Conservation (phyloP, 306 rosid genomes). For the Cucurbita moschata region DNA sequence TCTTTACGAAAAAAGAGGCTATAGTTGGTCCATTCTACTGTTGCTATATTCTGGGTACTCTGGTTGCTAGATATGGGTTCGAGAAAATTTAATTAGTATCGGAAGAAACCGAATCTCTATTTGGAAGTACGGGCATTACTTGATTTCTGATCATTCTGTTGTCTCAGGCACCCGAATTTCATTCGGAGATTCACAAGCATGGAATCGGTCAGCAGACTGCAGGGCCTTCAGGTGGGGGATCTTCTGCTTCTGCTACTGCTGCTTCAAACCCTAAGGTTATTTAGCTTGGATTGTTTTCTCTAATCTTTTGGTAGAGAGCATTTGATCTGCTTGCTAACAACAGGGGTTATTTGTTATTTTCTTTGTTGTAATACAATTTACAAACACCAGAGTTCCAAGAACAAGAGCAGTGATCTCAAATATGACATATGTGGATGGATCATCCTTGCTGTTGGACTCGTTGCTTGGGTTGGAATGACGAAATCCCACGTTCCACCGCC, state of each 20-base stretch:
- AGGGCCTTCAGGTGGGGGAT: conserved; percentile 22
- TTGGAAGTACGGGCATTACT: background rate
- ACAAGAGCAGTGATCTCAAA: conserved; percentile 43
- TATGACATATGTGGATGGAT: conserved; percentile 80
- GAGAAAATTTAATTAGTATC: background rate
- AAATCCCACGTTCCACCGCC: conserved; percentile 56
- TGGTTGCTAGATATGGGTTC: background rate
- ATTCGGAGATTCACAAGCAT: conserved; percentile 56
- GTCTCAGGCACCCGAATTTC: conserved; percentile 54
- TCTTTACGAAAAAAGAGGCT: background rate
- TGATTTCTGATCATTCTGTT: background rate
- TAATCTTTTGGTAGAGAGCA: background rate
- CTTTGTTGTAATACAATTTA: background rate
- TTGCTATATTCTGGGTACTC: background rate
- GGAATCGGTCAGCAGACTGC: conserved; percentile 37
- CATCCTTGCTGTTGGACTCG: conserved; percentile 59
- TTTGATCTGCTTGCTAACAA: background rate
- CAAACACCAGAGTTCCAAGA: conserved; percentile 38
- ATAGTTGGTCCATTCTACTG: background rate
- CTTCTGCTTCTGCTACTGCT: conserved; percentile 31
- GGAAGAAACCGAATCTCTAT: background rate
- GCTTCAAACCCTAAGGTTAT: conserved; percentile 45
- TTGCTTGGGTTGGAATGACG: conserved; percentile 62
- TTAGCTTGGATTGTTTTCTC: background rate
- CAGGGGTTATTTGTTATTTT: background rate